These are phyloP conservation scores for Talaromyces funiculosus DNA, from an alignment of 2,329 filamentous ascomycete genomes.

Conservation along the genomic window DNA sequence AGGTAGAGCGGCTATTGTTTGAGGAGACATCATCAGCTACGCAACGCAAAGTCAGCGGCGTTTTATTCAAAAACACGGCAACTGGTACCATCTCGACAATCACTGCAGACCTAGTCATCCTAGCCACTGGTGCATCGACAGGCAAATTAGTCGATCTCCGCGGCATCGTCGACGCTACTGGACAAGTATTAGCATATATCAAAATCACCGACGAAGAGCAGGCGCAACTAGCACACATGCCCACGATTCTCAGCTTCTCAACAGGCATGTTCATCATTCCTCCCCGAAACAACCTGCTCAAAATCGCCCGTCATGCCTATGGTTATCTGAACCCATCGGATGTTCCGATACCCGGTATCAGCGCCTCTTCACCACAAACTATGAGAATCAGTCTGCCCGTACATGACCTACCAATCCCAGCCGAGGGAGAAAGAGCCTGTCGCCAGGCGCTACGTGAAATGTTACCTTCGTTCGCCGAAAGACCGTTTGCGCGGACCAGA, in stretches of 20 bases:
- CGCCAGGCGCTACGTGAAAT: slow-evolving; percentile 57
- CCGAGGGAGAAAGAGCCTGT: slow-evolving; percentile 58
- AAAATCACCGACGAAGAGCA: slow-evolving; percentile 68
- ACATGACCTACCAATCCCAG: slow-evolving; percentile 33
- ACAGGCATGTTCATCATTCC: slow-evolving; percentile 53
- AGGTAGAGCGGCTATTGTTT: slow-evolving; percentile 33
- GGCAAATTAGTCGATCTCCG: slow-evolving; percentile 69
- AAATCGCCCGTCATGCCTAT: slow-evolving; percentile 64
- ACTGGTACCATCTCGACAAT: slow-evolving; percentile 33
- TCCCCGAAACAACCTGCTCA: slow-evolving; percentile 53
- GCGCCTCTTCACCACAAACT: slow-evolving; percentile 9
- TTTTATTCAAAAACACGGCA: slow-evolving; percentile 36
- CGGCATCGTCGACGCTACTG: slow-evolving; percentile 71
- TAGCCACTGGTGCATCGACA: slow-evolving; percentile 87
- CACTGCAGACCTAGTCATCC: slow-evolving; percentile 65
- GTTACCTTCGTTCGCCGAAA: slow-evolving; percentile 54
- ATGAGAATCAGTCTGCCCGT: slow-evolving; percentile 38
- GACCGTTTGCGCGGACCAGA: slow-evolving; percentile 58
- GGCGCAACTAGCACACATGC: slow-evolving; percentile 56
- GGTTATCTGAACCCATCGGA: slow-evolving; percentile 52
- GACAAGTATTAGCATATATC: slow-evolving; percentile 74
- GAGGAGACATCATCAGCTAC: slow-evolving; percentile 5
- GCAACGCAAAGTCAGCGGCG: slow-evolving; percentile 37
- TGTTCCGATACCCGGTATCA: slow-evolving; percentile 24
- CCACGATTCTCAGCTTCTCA: slow-evolving; percentile 52